phyloP scores from a whole-genome alignment of 495 filamentous ascomycete genomes.

The Terfezia boudieri region DNA sequence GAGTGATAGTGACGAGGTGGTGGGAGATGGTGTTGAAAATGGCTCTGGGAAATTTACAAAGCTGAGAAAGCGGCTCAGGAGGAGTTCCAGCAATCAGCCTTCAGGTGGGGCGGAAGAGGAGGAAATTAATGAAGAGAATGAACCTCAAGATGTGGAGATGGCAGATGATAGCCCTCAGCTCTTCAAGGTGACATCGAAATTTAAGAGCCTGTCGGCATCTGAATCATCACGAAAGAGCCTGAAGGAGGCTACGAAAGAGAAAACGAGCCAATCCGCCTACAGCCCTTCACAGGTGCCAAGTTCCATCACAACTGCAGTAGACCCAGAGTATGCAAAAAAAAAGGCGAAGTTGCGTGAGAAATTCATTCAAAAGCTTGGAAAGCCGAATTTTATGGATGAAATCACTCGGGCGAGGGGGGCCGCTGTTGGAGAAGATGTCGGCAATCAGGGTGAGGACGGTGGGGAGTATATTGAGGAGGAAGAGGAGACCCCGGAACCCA shows the following conservation, averaged over 20 bases:
- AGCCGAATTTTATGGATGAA: constrained; percentile 39
- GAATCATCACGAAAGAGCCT: not conserved
- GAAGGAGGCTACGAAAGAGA: constrained; percentile 1
- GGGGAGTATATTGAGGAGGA: constrained; percentile 38
- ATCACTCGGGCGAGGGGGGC: not conserved
- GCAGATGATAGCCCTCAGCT: not conserved
- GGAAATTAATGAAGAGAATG: not conserved
- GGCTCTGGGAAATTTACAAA: not conserved
- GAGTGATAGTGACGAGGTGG: not conserved
- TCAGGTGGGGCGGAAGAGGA: not conserved
- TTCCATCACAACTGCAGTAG: constrained; percentile 12
- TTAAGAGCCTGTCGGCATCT: not conserved
- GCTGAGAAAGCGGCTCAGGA: not conserved
- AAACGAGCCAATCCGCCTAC: constrained; percentile 8
- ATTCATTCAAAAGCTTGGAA: constrained; percentile 76
- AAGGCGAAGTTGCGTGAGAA: constrained; percentile 59
- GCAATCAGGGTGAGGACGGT: constrained; percentile 6
- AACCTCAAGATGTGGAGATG: not conserved
- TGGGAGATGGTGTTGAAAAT: not conserved
- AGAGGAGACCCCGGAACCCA: constrained; percentile 25
- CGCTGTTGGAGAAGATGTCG: not conserved
- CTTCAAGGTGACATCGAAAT: not conserved
- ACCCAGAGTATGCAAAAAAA: constrained; percentile 26
- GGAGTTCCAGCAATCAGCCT: not conserved
- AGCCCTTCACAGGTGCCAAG: not conserved